Evolutionary conservation across 345 rosid genomes (phyloP).

Genomic region (Syzygium jambos): DNA sequence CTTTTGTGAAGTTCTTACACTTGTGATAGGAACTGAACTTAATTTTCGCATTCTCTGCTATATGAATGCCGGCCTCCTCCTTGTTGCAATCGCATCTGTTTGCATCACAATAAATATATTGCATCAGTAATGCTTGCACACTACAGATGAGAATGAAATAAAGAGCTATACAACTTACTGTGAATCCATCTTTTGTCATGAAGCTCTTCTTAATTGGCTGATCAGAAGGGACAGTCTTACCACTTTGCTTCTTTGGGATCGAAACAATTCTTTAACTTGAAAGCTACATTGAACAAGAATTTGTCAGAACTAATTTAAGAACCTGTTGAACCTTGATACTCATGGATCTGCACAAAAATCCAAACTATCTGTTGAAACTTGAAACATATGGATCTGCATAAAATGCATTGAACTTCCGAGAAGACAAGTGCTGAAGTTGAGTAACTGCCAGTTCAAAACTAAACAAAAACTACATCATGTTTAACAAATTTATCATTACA

Average conservation of each 20-base stretch:
- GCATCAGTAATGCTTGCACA: background rate
- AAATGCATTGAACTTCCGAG: background rate
- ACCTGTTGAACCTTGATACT: background rate
- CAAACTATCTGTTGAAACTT: background rate
- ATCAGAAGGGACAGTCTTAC: background rate
- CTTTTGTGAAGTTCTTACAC: background rate
- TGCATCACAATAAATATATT: background rate
- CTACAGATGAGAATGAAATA: background rate
- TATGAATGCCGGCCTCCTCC: background rate
- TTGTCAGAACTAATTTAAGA: background rate
- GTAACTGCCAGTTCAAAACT: background rate
- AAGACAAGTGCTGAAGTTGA: background rate
- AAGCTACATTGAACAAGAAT: background rate
- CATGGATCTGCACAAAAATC: background rate
- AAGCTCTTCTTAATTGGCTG: background rate
- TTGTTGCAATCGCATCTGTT: background rate
- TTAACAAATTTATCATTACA: too few species aligned
- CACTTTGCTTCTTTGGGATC: background rate
- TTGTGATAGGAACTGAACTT: background rate
- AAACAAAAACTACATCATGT: background rate
- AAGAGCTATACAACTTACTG: background rate
- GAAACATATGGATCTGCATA: background rate
- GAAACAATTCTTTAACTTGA: background rate
- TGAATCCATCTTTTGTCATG: background rate
- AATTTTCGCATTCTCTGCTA: background rate